phyloP scores from a whole-genome alignment of 495 filamentous ascomycete species.

The Penicillium bovifimosum region DNA sequence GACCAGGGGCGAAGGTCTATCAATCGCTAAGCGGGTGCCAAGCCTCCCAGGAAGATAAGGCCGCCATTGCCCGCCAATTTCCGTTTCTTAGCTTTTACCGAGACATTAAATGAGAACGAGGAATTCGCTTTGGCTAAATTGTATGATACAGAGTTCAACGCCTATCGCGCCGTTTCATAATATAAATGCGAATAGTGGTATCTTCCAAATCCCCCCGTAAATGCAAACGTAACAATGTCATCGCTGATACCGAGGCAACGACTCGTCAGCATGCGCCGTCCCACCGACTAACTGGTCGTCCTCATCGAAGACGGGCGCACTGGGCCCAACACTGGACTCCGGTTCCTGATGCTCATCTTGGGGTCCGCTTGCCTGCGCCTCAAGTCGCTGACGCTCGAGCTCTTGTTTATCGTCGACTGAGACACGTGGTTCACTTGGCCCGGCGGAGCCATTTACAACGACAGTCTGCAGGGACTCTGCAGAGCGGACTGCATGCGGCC shows the following conservation, averaged over 20 bases:
- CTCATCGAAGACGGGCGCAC: conserved; percentile 63
- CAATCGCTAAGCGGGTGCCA: conserved; percentile 22
- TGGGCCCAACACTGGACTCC: conserved; percentile 42
- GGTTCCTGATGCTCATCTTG: conserved; percentile 37
- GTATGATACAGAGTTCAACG: conserved; percentile 19
- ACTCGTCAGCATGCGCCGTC: conserved; percentile 40
- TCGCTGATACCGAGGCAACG: conserved; percentile 45
- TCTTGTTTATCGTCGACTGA: conserved; percentile 77
- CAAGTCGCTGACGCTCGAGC: conserved; percentile 66
- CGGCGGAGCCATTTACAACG: conserved; percentile 18
- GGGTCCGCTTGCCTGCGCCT: conserved; percentile 69
- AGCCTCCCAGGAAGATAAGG: conserved; percentile 17
- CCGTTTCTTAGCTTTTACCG: no score
- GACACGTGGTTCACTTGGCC: conserved; percentile 19
- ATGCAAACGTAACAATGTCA: conserved; percentile 27
- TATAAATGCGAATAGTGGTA: conserved; percentile 30
- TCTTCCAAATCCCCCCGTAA: conserved; percentile 24
- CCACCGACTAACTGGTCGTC: conserved; percentile 44
- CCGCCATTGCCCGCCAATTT: not conserved
- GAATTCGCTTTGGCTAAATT: not conserved
- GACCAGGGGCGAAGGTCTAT: conserved; percentile 12
- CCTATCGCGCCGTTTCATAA: conserved; percentile 15
- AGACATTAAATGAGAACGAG: not conserved
- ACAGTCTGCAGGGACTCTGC: conserved; percentile 40
- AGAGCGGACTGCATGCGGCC: conserved; percentile 35